Evolutionary conservation across 2,329 filamentous ascomycete species (phyloP).

Genomic region (Mycosphaerella arachidis): DNA sequence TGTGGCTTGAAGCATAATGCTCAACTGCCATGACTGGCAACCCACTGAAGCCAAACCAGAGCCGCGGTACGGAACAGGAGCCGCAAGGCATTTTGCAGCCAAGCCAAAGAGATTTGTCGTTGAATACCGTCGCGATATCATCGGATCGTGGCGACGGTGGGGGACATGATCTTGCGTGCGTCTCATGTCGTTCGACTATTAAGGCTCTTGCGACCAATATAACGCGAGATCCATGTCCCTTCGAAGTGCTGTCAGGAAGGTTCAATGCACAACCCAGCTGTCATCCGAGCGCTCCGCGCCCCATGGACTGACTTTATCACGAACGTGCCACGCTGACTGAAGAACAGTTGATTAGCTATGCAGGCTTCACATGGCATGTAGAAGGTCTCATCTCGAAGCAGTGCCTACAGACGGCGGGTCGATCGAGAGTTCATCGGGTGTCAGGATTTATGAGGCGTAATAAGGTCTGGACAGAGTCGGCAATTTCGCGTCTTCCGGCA

Average conservation of each 20-base stretch:
- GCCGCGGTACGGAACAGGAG: not conserved
- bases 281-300: not conserved
- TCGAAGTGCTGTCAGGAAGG: not conserved
- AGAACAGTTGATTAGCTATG: not conserved
- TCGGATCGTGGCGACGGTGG: not conserved
- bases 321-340: not conserved
- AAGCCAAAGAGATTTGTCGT: not conserved
- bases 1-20: not conserved
- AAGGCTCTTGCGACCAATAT: not conserved
- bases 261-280: not conserved
- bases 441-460: not conserved
- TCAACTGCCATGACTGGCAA: not conserved
- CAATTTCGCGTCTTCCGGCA: not conserved
- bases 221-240: not conserved
- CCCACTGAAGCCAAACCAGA: not conserved
- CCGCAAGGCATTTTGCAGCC: not conserved
- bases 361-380: not conserved
- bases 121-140: not conserved
- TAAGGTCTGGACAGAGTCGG: not conserved
- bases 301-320: not conserved
- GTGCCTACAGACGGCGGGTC: not conserved
- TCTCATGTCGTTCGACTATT: not conserved
- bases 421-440: not conserved
- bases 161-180: not conserved
- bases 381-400: not conserved